These are phyloP conservation scores for Scheffersomyces cryptocercus DNA, from an alignment of 1,139 yeast species.

Conservation along the genomic window DNA sequence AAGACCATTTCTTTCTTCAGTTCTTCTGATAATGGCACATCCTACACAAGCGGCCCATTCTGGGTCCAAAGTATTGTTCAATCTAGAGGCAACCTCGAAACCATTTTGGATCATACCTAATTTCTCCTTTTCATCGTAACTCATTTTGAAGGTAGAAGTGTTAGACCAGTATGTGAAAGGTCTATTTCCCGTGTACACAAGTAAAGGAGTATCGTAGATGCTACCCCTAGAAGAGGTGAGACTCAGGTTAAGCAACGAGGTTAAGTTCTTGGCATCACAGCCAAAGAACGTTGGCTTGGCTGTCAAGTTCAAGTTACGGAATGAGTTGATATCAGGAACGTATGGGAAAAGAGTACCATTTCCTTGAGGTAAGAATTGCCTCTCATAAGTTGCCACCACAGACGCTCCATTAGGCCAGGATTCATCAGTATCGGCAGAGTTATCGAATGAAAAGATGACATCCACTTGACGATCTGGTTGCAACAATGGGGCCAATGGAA, in stretches of 20 bases:
- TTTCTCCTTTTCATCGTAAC: constrained; percentile 35
- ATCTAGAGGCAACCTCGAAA: constrained; percentile 26
- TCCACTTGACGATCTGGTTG: constrained; percentile 27
- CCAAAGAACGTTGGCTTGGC: constrained; percentile 48
- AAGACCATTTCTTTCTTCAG: constrained; percentile 41
- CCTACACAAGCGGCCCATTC: constrained; percentile 44
- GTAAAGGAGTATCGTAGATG: constrained; percentile 35
- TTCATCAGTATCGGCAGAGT: constrained; percentile 26
- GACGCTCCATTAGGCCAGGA: constrained; percentile 40
- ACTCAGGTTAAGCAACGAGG: constrained; percentile 26
- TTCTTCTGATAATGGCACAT: constrained; percentile 46
- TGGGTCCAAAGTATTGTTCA: constrained; percentile 34
- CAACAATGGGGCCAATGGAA: constrained; percentile 30
- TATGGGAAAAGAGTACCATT: constrained; percentile 32
- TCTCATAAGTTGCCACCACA: constrained; percentile 30
- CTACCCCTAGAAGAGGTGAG: constrained; percentile 3
- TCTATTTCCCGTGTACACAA: constrained; percentile 42
- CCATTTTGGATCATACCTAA: constrained; percentile 42
- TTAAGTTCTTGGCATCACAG: constrained; percentile 41
- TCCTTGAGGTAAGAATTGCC: constrained; percentile 31
- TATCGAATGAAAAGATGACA: constrained; percentile 31
- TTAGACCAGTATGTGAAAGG: constrained; percentile 41
- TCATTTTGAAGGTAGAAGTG: constrained; percentile 36
- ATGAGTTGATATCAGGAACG: constrained; percentile 36
- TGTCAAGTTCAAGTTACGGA: constrained; percentile 37